These are phyloP conservation scores for Aspergillus sp. DNA, from an alignment of 2,329 filamentous ascomycete species.

Conservation along the genomic window DNA sequence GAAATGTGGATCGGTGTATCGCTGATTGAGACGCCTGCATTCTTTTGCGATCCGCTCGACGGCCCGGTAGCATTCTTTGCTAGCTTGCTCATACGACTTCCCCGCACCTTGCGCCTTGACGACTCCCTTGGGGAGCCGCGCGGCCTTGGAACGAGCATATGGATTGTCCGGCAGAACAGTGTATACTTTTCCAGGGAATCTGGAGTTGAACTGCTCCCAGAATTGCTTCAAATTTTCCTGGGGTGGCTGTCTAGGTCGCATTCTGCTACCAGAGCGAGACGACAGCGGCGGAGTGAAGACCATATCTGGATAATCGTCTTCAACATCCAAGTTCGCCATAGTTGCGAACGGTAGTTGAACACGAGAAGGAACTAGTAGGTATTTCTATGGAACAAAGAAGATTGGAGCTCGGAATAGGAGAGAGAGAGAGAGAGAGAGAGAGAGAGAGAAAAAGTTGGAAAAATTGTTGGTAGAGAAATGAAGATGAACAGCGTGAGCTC, in stretches of 20 bases:
- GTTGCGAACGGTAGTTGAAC: neutral
- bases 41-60: constrained; percentile 59
- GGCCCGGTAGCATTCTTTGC: constrained; percentile 63
- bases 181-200: constrained; percentile 70
- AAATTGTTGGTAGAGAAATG: too few species aligned
- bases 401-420: neutral
- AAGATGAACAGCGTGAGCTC: neutral
- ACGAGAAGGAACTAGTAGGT: neutral
- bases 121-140: constrained; percentile 54
- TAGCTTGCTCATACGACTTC: constrained; percentile 72
- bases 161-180: constrained; percentile 69
- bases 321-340: constrained; percentile 6
- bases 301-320: constrained; percentile 28
- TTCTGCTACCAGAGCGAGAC: constrained; percentile 33
- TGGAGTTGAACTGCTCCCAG: constrained; percentile 70
- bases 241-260: constrained; percentile 54
- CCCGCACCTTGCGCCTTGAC: constrained; percentile 58
- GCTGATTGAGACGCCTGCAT: constrained; percentile 76
- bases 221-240: constrained; percentile 71
- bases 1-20: constrained; percentile 84
- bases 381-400: neutral
- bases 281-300: constrained; percentile 26
- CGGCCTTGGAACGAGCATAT: constrained; percentile 61
- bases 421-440: too few species aligned
- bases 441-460: too few species aligned